Evolutionary conservation across 192 early-diverging fungal species (phyloP).

Genomic region (Oehlia diaphana): DNA sequence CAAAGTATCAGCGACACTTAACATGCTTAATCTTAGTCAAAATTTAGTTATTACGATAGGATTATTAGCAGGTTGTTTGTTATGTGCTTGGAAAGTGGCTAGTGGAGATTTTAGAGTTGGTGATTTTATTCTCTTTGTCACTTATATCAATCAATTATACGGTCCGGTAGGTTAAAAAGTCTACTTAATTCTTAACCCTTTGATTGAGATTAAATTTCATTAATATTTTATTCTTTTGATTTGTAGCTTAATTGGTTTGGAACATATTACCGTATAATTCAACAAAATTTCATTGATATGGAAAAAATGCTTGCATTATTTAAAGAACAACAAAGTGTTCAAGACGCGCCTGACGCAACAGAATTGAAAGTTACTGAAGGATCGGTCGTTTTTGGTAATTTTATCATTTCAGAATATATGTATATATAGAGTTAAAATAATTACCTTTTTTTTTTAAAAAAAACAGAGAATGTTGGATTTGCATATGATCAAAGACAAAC

Average conservation of each 20-base stretch:
- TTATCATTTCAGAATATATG: neutral
- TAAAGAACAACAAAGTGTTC: conserved; percentile 63
- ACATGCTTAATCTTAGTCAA: conserved; percentile 84
- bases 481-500: conserved; percentile 70
- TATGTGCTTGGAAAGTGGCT: conserved; percentile 83
- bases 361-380: conserved; percentile 58
- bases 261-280: conserved; percentile 90
- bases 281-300: conserved; percentile 95
- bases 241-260: conserved; percentile 82
- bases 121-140: conserved; percentile 86
- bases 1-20: conserved; percentile 71
- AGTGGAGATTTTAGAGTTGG: conserved; percentile 70
- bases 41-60: conserved; percentile 87
- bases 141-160: conserved; percentile 91
- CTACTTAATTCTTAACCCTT: too few species aligned
- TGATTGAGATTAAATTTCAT: too few species aligned
- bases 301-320: conserved; percentile 93
- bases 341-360: conserved; percentile 65
- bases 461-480: conserved; percentile 68
- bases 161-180: conserved; percentile 63
- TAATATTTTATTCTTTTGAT: neutral
- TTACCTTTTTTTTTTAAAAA: neutral
- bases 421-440: too few species aligned
- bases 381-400: conserved; percentile 64
- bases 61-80: conserved; percentile 73